Percentiles rank a stretch among this genome's conserved stretches.
Conservation (phyloP, 1,284 basidiomycete genomes). For the Cystobasidiaceae sp. region DNA sequence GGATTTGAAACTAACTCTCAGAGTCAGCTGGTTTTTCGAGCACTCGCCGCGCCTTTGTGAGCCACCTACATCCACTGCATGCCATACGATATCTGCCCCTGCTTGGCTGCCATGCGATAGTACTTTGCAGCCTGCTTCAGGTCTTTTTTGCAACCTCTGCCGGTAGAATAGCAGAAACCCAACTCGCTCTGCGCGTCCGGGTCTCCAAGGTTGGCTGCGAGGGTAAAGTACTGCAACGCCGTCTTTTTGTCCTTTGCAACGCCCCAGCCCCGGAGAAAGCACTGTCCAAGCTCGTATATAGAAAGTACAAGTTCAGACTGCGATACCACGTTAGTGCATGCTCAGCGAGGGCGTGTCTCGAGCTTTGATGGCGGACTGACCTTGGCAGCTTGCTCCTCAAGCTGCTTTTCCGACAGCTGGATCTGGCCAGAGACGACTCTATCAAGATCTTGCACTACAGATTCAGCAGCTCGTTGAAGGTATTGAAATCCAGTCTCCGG, state of each 20-base stretch:
- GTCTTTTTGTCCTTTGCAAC: constrained; percentile 77
- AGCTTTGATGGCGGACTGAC: constrained; percentile 43
- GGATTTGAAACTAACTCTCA: constrained; percentile 8
- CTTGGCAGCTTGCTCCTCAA: constrained; percentile 50
- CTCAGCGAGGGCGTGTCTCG: neutral
- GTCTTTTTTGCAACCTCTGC: constrained; percentile 84
- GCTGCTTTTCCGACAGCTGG: constrained; percentile 45
- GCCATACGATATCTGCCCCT: constrained; percentile 71
- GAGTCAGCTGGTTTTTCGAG: neutral
- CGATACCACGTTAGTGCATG: constrained; percentile 21
- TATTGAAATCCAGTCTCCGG: constrained; percentile 73
- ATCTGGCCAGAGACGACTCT: constrained; percentile 47
- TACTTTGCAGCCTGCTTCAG: constrained; percentile 78
- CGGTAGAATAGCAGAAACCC: constrained; percentile 75
- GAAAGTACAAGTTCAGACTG: constrained; percentile 77
- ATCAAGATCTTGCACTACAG: constrained; percentile 71
- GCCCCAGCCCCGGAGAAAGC: constrained; percentile 88
- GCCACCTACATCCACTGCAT: constrained; percentile 46
- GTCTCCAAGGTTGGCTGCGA: constrained; percentile 77
- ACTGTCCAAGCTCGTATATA: constrained; percentile 86
- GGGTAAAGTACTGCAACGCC: constrained; percentile 59
- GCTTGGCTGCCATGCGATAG: constrained; percentile 77
- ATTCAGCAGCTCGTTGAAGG: constrained; percentile 73
- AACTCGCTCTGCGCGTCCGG: constrained; percentile 75
- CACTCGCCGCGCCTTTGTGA: neutral